Evolutionary conservation across 164 flowering plant genomes (phyloP).

Genomic region (Chimonanthus salicifolius): DNA sequence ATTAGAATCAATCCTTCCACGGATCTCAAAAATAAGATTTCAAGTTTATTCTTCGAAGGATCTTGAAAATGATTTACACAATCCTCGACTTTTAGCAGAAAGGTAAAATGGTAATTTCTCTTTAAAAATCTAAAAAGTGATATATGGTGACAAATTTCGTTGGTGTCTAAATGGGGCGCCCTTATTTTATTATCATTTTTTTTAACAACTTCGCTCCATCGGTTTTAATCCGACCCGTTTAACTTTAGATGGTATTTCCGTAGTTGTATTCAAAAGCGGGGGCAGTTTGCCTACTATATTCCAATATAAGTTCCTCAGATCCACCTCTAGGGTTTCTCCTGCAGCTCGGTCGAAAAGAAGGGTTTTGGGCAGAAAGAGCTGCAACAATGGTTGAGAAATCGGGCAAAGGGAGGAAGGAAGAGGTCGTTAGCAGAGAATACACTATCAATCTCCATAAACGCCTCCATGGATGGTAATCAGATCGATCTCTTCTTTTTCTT

Average conservation of each 20-base stretch:
- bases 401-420: slow-evolving; percentile 51
- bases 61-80: too few relatives aligned
- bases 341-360: not conserved
- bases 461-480: slow-evolving; percentile 40
- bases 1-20: too few relatives aligned
- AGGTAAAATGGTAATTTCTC: too few relatives aligned
- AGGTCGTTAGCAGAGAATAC: slow-evolving; percentile 68
- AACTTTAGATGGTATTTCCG: not conserved
- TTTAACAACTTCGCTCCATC: too few relatives aligned
- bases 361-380: not conserved
- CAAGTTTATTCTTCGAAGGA: too few relatives aligned
- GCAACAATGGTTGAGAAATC: slow-evolving; percentile 48
- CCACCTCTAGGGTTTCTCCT: not conserved
- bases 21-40: too few relatives aligned
- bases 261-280: not conserved
- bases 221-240: too few relatives aligned
- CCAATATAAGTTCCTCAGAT: not conserved
- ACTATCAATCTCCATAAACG: slow-evolving; percentile 72
- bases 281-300: not conserved
- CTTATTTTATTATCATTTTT: too few relatives aligned
- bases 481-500: not conserved
- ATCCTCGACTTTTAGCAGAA: too few relatives aligned
- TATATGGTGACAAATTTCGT: too few relatives aligned
- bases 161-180: too few relatives aligned
- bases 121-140: too few relatives aligned